phyloP scores from a whole-genome alignment of 768 basidiomycete species.

The Grammothele lineata region DNA sequence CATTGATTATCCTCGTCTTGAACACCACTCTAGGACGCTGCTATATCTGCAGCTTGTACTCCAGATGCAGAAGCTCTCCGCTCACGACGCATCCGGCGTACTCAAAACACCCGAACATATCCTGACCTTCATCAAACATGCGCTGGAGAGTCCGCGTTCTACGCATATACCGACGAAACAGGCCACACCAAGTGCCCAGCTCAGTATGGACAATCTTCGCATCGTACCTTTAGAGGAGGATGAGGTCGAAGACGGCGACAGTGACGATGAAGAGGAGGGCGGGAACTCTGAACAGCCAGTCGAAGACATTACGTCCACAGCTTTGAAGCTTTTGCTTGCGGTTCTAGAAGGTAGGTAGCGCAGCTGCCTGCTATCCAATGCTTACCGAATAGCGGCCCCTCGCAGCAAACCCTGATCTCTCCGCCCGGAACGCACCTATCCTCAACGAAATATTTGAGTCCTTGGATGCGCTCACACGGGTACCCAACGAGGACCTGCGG shows the following conservation, averaged over 20 bases:
- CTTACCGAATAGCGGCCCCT: neutral
- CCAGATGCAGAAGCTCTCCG: slow-evolving; percentile 71
- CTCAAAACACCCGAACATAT: slow-evolving; percentile 65
- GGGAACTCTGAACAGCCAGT: slow-evolving; percentile 42
- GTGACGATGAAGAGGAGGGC: slow-evolving; percentile 50
- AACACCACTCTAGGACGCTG: slow-evolving; percentile 67
- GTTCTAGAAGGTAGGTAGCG: slow-evolving; percentile 73
- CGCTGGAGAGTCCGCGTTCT: slow-evolving; percentile 41
- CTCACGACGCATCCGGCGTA: slow-evolving; percentile 52
- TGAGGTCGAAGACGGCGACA: slow-evolving; percentile 30
- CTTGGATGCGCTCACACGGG: slow-evolving; percentile 52
- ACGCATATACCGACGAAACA: neutral
- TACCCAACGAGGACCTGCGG: slow-evolving; percentile 45
- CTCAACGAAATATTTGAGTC: slow-evolving; percentile 68
- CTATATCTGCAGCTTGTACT: slow-evolving; percentile 77
- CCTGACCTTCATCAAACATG: slow-evolving; percentile 78
- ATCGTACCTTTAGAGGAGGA: slow-evolving; percentile 33
- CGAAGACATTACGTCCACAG: slow-evolving; percentile 57
- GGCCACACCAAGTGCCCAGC: slow-evolving; percentile 2
- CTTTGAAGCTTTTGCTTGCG: slow-evolving; percentile 76
- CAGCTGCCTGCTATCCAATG: neutral
- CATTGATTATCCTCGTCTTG: too few relatives aligned
- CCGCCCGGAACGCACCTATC: slow-evolving; percentile 54
- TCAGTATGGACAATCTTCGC: slow-evolving; percentile 33
- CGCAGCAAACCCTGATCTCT: slow-evolving; percentile 53